Evolutionary conservation across 371 early-diverging fungal genomes (phyloP).

Genomic region (Saksenaea vasiformis): DNA sequence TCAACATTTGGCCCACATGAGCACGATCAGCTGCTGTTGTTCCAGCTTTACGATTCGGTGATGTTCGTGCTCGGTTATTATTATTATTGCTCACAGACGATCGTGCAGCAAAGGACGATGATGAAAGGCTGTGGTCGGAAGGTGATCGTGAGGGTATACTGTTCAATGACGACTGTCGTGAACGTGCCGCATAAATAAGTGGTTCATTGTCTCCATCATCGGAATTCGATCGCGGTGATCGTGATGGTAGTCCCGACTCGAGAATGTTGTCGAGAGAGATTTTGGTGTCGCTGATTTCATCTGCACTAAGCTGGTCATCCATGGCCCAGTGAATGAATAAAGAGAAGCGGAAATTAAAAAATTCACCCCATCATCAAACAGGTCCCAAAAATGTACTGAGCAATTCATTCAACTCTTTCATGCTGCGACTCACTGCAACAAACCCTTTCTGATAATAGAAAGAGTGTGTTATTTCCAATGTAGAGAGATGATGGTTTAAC

Average conservation of each 20-base stretch:
- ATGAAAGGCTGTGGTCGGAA: background rate
- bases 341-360: background rate
- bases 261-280: background rate
- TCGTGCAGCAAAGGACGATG: background rate
- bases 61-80: background rate
- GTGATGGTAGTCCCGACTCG: background rate
- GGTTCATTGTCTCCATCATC: conserved; percentile 2
- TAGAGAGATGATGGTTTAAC: no score
- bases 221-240: background rate
- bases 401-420: no score
- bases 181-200: background rate
- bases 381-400: no score
- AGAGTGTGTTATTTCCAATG: no score
- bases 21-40: background rate
- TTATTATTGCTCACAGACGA: background rate
- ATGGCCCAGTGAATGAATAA: background rate
- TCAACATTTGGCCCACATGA: conserved; percentile 27
- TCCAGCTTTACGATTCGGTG: background rate
- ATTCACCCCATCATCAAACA: no score
- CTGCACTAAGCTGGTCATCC: conserved; percentile 3
- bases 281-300: background rate
- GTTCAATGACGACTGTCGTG: background rate
- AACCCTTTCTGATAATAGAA: no score
- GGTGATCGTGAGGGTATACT: conserved; percentile 3
- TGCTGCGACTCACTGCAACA: no score